Conservation (phyloP, 78 protist species). For the Dictyostelium capitatum region DNA sequence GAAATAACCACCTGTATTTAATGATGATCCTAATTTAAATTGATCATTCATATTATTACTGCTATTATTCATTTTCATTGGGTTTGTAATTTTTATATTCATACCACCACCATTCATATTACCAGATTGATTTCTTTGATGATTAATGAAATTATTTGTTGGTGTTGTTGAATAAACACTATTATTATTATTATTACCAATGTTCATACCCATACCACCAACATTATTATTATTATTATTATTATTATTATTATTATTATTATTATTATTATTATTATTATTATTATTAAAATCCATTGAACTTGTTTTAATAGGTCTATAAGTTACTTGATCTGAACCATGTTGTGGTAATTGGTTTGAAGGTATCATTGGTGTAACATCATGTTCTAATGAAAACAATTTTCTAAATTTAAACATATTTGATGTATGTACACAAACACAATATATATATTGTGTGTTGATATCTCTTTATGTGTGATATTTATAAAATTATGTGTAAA, state of each 20-base stretch:
- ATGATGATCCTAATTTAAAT: slow-evolving; percentile 22
- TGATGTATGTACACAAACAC: not conserved
- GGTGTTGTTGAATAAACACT: not conserved
- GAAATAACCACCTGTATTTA: not conserved
- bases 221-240: not conserved
- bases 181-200: not conserved
- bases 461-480: too few species aligned
- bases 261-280: not conserved
- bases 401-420: slow-evolving; percentile 63
- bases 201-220: not conserved
- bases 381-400: slow-evolving; percentile 70
- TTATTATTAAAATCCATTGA: not conserved
- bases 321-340: not conserved
- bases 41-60: not conserved
- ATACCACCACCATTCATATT: not conserved
- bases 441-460: too few species aligned
- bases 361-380: slow-evolving; percentile 58
- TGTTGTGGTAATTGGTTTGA: slow-evolving; percentile 45
- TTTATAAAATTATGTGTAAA: too few species aligned
- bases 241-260: slow-evolving; percentile 4
- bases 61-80: not conserved
- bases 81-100: not conserved
- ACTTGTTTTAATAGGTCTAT: not conserved
- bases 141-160: slow-evolving; percentile 9
- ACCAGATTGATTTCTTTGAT: slow-evolving; percentile 10